Percentiles rank a stretch among this genome's conserved stretches.
phyloP scores from a whole-genome alignment of 2,329 filamentous ascomycete genomes.

The Cladosporium colombiae region DNA sequence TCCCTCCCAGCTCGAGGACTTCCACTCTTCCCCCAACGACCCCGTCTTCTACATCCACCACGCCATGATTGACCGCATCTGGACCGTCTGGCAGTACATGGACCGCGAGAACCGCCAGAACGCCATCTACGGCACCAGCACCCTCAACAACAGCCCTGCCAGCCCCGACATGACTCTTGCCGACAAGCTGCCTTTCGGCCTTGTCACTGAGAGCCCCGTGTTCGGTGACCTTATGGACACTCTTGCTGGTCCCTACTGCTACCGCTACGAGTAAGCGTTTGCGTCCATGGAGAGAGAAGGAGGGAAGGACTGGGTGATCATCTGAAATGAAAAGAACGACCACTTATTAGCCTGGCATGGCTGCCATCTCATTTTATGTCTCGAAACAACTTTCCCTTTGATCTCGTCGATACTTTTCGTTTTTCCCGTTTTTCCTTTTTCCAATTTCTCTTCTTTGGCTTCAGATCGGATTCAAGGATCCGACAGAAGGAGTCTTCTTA shows the following conservation, averaged over 20 bases:
- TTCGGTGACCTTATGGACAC: constrained; percentile 37
- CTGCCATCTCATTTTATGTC: background rate
- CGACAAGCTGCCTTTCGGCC: constrained; percentile 41
- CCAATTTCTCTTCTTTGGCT: background rate
- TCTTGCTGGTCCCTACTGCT: constrained; percentile 36
- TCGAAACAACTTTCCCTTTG: background rate
- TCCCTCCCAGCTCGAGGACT: constrained; percentile 44
- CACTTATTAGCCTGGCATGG: background rate
- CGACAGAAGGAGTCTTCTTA: background rate
- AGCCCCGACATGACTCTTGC: constrained; percentile 49
- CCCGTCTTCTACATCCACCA: constrained; percentile 55
- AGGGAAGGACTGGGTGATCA: background rate
- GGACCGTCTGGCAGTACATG: constrained; percentile 54
- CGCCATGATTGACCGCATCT: constrained; percentile 49
- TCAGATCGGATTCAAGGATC: background rate
- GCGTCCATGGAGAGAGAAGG: constrained; percentile 8
- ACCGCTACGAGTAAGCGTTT: constrained; percentile 33
- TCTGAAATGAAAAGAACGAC: background rate
- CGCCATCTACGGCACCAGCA: constrained; percentile 47
- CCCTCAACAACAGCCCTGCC: constrained; percentile 47
- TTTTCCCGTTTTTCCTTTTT: no score
- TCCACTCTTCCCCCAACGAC: constrained; percentile 48
- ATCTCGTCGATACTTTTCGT: background rate
- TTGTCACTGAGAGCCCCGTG: constrained; percentile 29
- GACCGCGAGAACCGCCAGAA: constrained; percentile 42